Evolutionary conservation across 2,329 filamentous ascomycete species (phyloP), one percentile per base, ranked within the genome.

Genomic region (Exophiala alcalophila): DNA sequence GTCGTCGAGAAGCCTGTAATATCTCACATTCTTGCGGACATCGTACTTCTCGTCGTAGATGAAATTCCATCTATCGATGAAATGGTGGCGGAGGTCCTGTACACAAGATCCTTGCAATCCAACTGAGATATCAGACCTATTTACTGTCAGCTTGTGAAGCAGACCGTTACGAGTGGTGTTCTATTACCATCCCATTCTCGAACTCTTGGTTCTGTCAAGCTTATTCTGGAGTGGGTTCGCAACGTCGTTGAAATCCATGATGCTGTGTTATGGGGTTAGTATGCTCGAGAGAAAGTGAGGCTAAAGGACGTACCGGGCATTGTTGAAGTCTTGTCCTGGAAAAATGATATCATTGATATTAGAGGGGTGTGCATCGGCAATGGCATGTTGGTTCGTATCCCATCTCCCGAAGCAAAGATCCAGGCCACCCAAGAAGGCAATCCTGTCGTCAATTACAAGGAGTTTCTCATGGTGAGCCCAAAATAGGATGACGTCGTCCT

Each of bases 401-500:
- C 86, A 95, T 59, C 89, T 77, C 24, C 89, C 89, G 57, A 89
- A 95, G 61, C 81, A 95, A 57, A 94, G 72, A 65, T 95, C 89
- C 1, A 95, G 70, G 14, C 89, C 90, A 35, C 88, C 89, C 89
- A 95, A 95, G 61, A 96, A 95, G 2, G 83, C 88, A 42, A 83
- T 71, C 7, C 73, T 72, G n/a, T 83, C 79, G 61, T 96, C 89
- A 11, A 96, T 69, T 2, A 95, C 61, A 54, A 86, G 87, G 1
- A 95, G 76, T 65, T 96, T 96, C 67, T 96, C 89, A 56, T 95
- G 89, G 57, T 95, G 89, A 2, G 88, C 87, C 89, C 89, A 95
- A 65, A 87, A 95, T 1, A 95, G 68, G 8, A 94, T 84, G 1
- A 89, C 79, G 54, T 85, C 88, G 21, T 89, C 85, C 23, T 80